A percentile compares a stretch with the other conserved stretches of the same genome.
phyloP scores from a whole-genome alignment of 768 basidiomycete species.

The Neoboletus brunneissimus region DNA sequence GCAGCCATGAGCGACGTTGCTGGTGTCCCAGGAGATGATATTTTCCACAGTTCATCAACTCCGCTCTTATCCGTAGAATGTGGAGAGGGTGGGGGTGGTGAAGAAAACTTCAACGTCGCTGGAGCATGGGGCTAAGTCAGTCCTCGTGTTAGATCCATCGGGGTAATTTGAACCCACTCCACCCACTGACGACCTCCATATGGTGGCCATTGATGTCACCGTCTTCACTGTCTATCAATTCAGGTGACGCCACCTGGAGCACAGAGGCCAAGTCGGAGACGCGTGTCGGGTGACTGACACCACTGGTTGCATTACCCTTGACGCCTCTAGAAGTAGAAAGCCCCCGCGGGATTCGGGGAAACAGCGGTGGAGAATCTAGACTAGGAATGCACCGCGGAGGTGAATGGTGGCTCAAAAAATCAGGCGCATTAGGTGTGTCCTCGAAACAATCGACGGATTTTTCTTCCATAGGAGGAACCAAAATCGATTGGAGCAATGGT shows the following conservation, averaged over 20 bases:
- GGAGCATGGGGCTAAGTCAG: conserved; percentile 6
- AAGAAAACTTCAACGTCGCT: conserved; percentile 41
- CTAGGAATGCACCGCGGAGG: conserved; percentile 25
- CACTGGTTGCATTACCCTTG: not conserved
- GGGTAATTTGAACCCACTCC: conserved; percentile 45
- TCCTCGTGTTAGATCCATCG: not conserved
- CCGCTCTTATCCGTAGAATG: conserved; percentile 41
- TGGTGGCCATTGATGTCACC: conserved; percentile 45
- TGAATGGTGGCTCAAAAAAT: conserved; percentile 33
- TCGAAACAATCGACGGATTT: conserved; percentile 11
- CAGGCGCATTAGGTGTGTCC: conserved; percentile 19
- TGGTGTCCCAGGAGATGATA: conserved; percentile 47
- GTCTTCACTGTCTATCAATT: conserved; percentile 39
- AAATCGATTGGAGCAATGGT: conserved; percentile 28
- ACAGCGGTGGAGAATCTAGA: conserved; percentile 43
- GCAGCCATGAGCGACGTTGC: conserved; percentile 38
- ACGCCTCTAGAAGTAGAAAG: not conserved
- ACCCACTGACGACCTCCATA: conserved; percentile 61
- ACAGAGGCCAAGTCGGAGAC: conserved; percentile 30
- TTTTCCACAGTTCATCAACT: conserved; percentile 50
- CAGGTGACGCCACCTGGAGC: conserved; percentile 20
- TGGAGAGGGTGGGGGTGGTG: conserved; percentile 36
- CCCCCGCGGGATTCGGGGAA: conserved; percentile 33
- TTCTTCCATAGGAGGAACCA: conserved; percentile 15
- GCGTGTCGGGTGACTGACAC: conserved; percentile 10